Percentiles rank a stretch among this genome's conserved stretches.
Conservation (phyloP, 2,329 filamentous ascomycete genomes). For the Orbilia ellipsospora region DNA sequence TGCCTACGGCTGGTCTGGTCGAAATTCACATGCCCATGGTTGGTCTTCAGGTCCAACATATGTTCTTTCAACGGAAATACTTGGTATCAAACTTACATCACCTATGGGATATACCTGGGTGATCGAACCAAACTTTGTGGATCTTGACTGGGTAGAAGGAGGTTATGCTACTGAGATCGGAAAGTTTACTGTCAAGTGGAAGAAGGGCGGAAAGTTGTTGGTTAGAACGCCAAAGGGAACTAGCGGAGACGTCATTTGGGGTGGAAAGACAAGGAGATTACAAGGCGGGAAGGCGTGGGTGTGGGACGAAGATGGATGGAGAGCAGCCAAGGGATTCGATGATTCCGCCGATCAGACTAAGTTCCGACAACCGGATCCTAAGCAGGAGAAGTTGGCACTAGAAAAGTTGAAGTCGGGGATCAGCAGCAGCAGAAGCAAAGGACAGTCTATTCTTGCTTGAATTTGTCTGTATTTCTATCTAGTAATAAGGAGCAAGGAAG, state of each 20-base stretch:
- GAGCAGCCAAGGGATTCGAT: neutral
- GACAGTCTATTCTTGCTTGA: constrained; percentile 27
- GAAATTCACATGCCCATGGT: constrained; percentile 67
- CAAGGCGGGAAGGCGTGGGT: constrained; percentile 49
- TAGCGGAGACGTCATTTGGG: constrained; percentile 58
- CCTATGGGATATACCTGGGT: constrained; percentile 62
- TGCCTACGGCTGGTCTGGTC: constrained; percentile 61
- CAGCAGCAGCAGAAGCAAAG: neutral
- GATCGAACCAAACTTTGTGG: constrained; percentile 63
- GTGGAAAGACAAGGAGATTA: constrained; percentile 53
- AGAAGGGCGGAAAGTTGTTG: constrained; percentile 58
- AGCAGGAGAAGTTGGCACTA: constrained; percentile 30
- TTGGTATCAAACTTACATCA: constrained; percentile 64
- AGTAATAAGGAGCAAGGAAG: constrained; percentile 15
- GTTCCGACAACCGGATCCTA: constrained; percentile 34
- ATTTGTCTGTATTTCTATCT: too few relatives aligned
- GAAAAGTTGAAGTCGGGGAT: constrained; percentile 18
- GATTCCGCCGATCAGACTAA: constrained; percentile 7
- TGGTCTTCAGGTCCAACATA: constrained; percentile 67
- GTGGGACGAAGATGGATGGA: constrained; percentile 52
- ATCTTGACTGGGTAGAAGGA: constrained; percentile 62
- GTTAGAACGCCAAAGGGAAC: constrained; percentile 59
- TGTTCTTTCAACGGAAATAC: constrained; percentile 64
- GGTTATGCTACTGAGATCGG: constrained; percentile 64
- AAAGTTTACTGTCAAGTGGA: constrained; percentile 62